These are phyloP conservation scores for Boletus patriciae DNA, from an alignment of 768 basidiomycete genomes.

Conservation along the genomic window DNA sequence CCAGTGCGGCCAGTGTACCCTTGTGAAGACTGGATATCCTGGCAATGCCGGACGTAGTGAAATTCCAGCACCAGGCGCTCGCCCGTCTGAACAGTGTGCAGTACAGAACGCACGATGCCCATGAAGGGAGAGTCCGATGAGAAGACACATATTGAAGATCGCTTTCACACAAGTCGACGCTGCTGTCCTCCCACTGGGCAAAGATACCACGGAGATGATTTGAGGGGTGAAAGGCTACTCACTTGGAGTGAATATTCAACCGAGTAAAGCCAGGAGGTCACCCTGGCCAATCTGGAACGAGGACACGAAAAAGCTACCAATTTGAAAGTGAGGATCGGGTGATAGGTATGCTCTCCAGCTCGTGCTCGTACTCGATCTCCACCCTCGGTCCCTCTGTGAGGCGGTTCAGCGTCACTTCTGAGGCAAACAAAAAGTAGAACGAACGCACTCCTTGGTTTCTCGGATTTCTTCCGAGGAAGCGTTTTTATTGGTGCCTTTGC, in stretches of 20 bases:
- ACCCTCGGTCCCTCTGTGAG: constrained; percentile 70
- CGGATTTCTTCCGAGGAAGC: constrained; percentile 52
- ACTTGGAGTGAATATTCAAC: not conserved
- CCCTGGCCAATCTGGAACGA: not conserved
- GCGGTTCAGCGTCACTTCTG: constrained; percentile 13
- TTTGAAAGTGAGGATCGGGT: constrained; percentile 51
- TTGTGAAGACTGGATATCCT: not conserved
- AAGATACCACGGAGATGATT: not conserved
- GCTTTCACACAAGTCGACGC: not conserved
- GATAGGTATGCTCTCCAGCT: constrained; percentile 68
- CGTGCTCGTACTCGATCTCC: constrained; percentile 96
- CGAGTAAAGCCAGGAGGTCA: not conserved
- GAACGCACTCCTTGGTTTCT: constrained; percentile 63
- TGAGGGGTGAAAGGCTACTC: not conserved
- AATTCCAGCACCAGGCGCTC: not conserved
- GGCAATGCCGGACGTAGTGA: not conserved
- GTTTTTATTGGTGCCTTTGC: constrained; percentile 41
- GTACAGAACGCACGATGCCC: no score
- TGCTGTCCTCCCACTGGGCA: not conserved
- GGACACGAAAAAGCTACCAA: constrained; percentile 43
- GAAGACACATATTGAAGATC: not conserved
- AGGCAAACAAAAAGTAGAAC: not conserved
- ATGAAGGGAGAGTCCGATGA: not conserved
- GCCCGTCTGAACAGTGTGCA: no score
- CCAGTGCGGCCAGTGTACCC: no score